Base-by-base conservation (phyloP, 2,329 filamentous ascomycete species). In the Fusarium domesticum region DNA sequence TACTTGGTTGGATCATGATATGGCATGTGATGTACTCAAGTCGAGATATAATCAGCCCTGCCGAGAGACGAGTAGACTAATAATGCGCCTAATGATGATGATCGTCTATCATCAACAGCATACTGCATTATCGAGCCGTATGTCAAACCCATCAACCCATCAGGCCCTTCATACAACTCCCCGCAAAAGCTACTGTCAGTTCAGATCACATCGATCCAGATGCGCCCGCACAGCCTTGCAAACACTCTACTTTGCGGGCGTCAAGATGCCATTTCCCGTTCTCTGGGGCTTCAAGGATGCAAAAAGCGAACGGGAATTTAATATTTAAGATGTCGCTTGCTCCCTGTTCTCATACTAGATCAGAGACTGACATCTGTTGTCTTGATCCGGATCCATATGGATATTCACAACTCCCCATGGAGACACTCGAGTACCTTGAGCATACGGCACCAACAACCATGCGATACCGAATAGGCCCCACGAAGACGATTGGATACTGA, bases 211-310 rank as follows among this genome's bases (percentile, higher is more conserved):
- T 45, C 31, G 45, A 40, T 46, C 41, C 6, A 41, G 25, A 50
- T 60, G 53, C 61, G 61, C 59, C 60, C 61, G 61, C 60, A 63
- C 52, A 58, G 54, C 56, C 48, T 53, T 61, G 43, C 20, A 39
- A 48, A 35, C n/a, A 46, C 35, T 44, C 32, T 38, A 47, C 43
- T 51, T 52, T 63, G 61, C 61, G 58, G 60, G 60, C 60, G 61
- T 62, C 47, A 45, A 35, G 37, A 63, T 62, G 60, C 57, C 50
- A 59, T 54, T 53, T 53, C 57, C 58, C 57, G 53, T 44, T 56
- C 39, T 15, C 38, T 45, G 47, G 43, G 19, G 35, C 40, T 23
- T 37, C 36, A 20, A 34, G 41, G 44, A 42, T 32, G 47, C 48
- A 44, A 50, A 47, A 50, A 49, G 39, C 48, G 45, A 44, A 44